Evolutionary conservation across 805 yeast genomes (phyloP), one percentile per base, ranked within the genome.

Genomic region (Cyberlindnera lachancei): DNA sequence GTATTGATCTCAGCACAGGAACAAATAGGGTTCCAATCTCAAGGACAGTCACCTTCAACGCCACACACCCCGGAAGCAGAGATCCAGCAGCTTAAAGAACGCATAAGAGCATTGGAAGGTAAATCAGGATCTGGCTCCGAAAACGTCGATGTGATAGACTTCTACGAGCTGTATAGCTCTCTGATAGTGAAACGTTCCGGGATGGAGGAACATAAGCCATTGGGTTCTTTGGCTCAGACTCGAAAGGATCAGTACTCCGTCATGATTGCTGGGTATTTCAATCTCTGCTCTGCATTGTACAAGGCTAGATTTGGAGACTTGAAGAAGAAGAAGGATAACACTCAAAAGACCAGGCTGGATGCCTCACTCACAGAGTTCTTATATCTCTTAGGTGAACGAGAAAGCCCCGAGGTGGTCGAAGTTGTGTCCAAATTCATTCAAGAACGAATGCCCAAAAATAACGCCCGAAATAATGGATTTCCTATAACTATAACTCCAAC

Each of bases 191-290:
- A 51, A 31, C 32, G 54, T 15, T 49, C 54, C 1, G 48, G 50
- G 0, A 48, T 49, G 51, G 47, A 38, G 19, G 54, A 51, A 26
- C 40, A 39, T 19, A 50, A 50, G 27, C 55, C 56, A 1, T 22
- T 51, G 18, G 35, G 45, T 0, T 40, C 45, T 1, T 27, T 36
- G 3, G 36, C 55, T 1, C 46, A 37, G 14, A 30, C 30, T 13
- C 41, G 31, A 23, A 50, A 42, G 20, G 56, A 51, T 29, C 46
- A 40, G 21, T 43, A 42, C 28, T 36, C 40, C 3, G 34, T 44
- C 37, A 33, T 44, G 7, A 38, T 48, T 40, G 32, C 25, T 6
- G 51, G 52, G 2, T 50, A 48, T 25, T 38, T 37, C 30, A 41
- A 38, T 20, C 34, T 50, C 3, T 46, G 53, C 26, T 32, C 33